Evolutionary conservation across 169 alveolate species (phyloP).

Genomic region (Plasmodium relictum): DNA sequence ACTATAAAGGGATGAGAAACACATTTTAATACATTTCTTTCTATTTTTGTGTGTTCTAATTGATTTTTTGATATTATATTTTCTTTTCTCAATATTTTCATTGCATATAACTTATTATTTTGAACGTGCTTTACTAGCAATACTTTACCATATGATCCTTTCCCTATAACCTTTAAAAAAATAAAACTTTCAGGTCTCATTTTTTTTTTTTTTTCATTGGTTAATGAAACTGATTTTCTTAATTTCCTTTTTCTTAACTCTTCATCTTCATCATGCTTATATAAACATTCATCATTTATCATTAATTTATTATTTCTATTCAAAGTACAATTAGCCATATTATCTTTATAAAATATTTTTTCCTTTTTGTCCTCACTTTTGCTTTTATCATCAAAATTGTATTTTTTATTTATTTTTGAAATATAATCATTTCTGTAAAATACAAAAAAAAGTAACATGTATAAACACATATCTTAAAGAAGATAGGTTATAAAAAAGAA

Average conservation of each 20-base stretch:
- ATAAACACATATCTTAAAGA: background rate
- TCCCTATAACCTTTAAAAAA: conserved; percentile 91
- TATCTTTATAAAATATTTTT: conserved; percentile 7
- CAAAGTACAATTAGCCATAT: background rate
- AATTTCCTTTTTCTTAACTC: conserved; percentile 8
- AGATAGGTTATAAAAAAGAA: background rate
- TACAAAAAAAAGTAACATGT: background rate
- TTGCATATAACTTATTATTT: conserved; percentile 74
- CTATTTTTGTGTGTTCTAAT: conserved; percentile 81
- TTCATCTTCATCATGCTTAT: conserved; percentile 54
- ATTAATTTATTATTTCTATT: background rate
- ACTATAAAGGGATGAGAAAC: conserved; percentile 89
- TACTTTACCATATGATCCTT: conserved; percentile 95
- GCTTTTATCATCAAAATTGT: background rate
- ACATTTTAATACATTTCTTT: conserved; percentile 77
- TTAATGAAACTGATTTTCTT: conserved; percentile 32
- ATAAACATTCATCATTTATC: conserved; percentile 27
- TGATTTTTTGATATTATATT: conserved; percentile 81
- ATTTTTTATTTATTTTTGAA: background rate
- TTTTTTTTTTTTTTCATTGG: conserved; percentile 34
- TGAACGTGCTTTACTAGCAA: conserved; percentile 77
- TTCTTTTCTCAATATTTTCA: conserved; percentile 83
- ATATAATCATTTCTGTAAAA: background rate
- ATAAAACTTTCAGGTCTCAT: conserved; percentile 87
- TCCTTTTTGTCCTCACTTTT: background rate